These are phyloP conservation scores for Filobasidium floriforme DNA, from an alignment of 768 basidiomycete species.

Conservation along the genomic window DNA sequence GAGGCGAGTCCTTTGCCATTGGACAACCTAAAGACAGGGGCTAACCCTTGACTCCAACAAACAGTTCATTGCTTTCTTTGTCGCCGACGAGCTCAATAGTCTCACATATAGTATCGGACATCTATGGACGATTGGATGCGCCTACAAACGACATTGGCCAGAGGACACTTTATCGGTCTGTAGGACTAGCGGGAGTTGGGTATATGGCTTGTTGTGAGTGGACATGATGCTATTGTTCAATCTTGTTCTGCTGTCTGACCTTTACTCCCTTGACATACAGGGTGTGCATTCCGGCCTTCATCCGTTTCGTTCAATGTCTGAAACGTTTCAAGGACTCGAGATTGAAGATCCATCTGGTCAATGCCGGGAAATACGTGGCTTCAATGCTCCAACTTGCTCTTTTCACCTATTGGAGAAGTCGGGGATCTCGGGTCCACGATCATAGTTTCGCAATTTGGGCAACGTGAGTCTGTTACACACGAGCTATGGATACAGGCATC, in stretches of 20 bases:
- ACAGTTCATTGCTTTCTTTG: constrained; percentile 49
- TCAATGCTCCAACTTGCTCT: constrained; percentile 61
- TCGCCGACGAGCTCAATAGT: constrained; percentile 51
- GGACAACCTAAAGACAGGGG: neutral
- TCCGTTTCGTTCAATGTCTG: constrained; percentile 76
- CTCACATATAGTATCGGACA: constrained; percentile 67
- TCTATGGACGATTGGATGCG: constrained; percentile 66
- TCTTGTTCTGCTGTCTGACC: neutral
- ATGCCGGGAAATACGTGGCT: constrained; percentile 75
- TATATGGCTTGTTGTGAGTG: constrained; percentile 22
- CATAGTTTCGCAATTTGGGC: constrained; percentile 61
- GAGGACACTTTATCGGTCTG: constrained; percentile 21
- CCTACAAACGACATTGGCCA: constrained; percentile 56
- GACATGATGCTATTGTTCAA: neutral
- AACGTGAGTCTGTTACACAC: constrained; percentile 1
- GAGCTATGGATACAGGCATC: neutral
- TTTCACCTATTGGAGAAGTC: constrained; percentile 67
- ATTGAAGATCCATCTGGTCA: constrained; percentile 70
- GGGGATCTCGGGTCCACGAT: constrained; percentile 47
- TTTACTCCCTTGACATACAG: constrained; percentile 48
- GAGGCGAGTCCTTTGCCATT: constrained; percentile 54
- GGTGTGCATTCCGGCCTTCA: constrained; percentile 59
- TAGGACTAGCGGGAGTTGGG: constrained; percentile 15
- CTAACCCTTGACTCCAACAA: neutral
- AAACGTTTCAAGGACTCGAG: constrained; percentile 76